Evolutionary conservation across 495 filamentous ascomycete species (phyloP).

Genomic region (Neurospora sp.): DNA sequence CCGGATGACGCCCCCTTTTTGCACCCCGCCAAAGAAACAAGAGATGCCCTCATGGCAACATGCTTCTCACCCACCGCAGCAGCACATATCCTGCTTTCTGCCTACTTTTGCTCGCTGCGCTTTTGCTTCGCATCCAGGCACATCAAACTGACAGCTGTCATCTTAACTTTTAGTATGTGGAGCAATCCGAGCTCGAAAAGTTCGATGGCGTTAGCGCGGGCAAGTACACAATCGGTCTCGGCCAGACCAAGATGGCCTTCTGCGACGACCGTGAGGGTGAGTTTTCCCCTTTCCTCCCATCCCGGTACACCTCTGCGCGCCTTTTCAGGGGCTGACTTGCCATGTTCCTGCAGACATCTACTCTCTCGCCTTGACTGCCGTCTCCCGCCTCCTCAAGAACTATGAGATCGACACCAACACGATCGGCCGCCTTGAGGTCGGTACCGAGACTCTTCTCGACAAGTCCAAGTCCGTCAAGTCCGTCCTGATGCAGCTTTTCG

Average conservation of each 20-base stretch:
- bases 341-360: constrained; percentile 70
- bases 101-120: not conserved
- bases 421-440: constrained; percentile 91
- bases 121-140: constrained; percentile 1
- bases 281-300: constrained; percentile 13
- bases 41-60: not conserved
- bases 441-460: constrained; percentile 95
- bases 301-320: not conserved
- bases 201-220: constrained; percentile 91
- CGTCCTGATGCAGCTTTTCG: constrained; percentile 97
- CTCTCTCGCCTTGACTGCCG: constrained; percentile 82
- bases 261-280: constrained; percentile 97
- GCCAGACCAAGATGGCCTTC: constrained; percentile 99
- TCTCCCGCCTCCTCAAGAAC: constrained; percentile 81
- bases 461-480: constrained; percentile 99
- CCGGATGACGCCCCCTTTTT: not conserved
- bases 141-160: constrained; percentile 19
- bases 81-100: not conserved
- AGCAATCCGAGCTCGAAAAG: constrained; percentile 92
- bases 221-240: constrained; percentile 98
- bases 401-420: constrained; percentile 86
- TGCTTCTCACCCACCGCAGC: not conserved
- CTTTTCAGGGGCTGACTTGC: constrained; percentile 17
- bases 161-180: constrained; percentile 64
- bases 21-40: not conserved